Evolutionary conservation across 768 basidiomycete genomes (phyloP).

Genomic region (Termitomyces sp.): DNA sequence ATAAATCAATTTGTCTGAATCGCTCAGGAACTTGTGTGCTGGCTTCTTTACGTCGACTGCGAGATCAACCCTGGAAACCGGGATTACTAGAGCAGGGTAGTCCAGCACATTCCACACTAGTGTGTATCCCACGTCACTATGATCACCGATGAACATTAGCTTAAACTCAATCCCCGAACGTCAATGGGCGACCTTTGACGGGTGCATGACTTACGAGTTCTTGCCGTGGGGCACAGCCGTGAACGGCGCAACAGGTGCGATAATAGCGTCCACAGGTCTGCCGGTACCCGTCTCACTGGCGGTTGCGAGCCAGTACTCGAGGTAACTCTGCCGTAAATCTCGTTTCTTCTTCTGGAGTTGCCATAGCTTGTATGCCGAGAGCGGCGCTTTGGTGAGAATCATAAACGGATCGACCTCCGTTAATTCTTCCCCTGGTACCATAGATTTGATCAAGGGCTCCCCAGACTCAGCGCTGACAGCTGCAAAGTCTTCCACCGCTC

Average conservation of each 20-base stretch:
- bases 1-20: neutral
- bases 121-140: conserved; percentile 53
- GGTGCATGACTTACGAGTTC: conserved; percentile 39
- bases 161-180: neutral
- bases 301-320: conserved; percentile 64
- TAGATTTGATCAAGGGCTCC: conserved; percentile 55
- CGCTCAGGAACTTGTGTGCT: neutral
- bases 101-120: conserved; percentile 66
- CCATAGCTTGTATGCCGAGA: conserved; percentile 61
- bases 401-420: neutral
- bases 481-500: conserved; percentile 45
- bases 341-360: conserved; percentile 54
- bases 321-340: conserved; percentile 53
- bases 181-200: neutral
- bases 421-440: conserved; percentile 31
- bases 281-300: conserved; percentile 56
- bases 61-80: conserved; percentile 61
- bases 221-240: conserved; percentile 66
- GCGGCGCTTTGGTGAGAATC: too few species aligned
- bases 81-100: conserved; percentile 60
- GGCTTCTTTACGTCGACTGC: conserved; percentile 44
- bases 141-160: neutral
- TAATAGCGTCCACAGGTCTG: conserved; percentile 74
- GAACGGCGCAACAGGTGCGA: conserved; percentile 60
- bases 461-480: conserved; percentile 36